phyloP scores from a whole-genome alignment of 2,329 filamentous ascomycete genomes.

The Zopfia rhizophila region DNA sequence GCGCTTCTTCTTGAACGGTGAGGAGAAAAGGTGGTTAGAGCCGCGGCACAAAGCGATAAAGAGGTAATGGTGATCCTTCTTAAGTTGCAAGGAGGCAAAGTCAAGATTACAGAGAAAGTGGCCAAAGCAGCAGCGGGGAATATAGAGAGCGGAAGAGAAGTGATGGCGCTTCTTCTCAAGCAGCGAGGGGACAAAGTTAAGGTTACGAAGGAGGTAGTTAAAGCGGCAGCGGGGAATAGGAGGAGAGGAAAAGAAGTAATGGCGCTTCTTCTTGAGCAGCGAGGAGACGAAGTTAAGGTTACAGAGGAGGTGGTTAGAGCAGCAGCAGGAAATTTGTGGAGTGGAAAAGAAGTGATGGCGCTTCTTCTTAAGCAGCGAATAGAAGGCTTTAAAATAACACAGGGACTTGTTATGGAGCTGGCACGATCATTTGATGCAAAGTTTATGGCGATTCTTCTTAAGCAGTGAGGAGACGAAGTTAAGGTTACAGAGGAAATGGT shows the following conservation, averaged over 20 bases:
- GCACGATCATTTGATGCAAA: too few species aligned
- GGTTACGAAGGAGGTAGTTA: conserved; percentile 1
- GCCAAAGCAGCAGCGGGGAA: background rate
- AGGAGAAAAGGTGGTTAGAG: background rate
- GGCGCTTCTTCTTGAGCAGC: background rate
- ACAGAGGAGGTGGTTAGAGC: conserved; percentile 1
- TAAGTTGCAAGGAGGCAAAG: background rate
- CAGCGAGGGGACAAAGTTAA: background rate
- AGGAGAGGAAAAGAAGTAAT: background rate
- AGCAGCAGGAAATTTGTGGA: background rate
- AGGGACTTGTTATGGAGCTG: too few species aligned
- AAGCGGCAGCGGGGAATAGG: background rate
- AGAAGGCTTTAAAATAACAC: too few species aligned
- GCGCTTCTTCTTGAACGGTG: background rate
- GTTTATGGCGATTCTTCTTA: too few species aligned
- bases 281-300: background rate
- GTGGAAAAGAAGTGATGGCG: too few species aligned
- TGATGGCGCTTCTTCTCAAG: background rate
- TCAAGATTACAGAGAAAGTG: conserved; percentile 1
- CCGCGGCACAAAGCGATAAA: background rate
- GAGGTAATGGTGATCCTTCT: background rate
- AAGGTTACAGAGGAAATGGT: too few species aligned
- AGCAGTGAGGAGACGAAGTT: too few species aligned
- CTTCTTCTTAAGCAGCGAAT: too few species aligned
- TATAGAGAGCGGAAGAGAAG: background rate